Evolutionary conservation across 1,139 yeast genomes (phyloP).

Genomic region (Spathaspora sp.): DNA sequence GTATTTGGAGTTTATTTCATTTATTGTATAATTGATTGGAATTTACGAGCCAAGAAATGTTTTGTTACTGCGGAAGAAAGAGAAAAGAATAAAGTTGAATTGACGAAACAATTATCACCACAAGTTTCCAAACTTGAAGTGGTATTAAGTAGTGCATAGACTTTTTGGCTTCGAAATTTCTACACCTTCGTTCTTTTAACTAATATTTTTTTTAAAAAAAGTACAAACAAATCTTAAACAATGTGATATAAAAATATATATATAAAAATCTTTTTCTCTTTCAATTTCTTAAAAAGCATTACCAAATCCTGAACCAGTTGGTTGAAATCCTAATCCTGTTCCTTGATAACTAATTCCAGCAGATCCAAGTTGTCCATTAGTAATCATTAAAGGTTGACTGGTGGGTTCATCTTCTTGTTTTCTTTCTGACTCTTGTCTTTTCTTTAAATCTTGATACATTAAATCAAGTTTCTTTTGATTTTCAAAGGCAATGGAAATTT

Average conservation of each 20-base stretch:
- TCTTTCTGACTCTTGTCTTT: conserved; percentile 62
- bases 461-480: conserved; percentile 67
- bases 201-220: conserved; percentile 3
- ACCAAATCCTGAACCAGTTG: conserved; percentile 41
- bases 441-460: conserved; percentile 68
- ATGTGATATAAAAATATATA: too few relatives aligned
- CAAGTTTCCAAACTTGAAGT: conserved; percentile 27
- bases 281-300: conserved; percentile 38
- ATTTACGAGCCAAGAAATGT: conserved; percentile 34
- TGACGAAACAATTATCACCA: conserved; percentile 27
- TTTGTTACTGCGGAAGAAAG: conserved; percentile 27
- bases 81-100: conserved; percentile 23
- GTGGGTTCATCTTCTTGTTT: conserved; percentile 47
- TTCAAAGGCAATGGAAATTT: conserved; percentile 78
- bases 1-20: conserved; percentile 35
- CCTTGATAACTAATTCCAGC: conserved; percentile 57
- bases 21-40: conserved; percentile 39
- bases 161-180: too few relatives aligned
- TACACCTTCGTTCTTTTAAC: too few relatives aligned
- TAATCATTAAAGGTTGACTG: conserved; percentile 64
- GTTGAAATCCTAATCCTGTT: conserved; percentile 54
- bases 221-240: conserved; percentile 4
- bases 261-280: neutral
- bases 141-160: conserved; percentile 12
- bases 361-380: conserved; percentile 50